Evolutionary conservation across 2,329 filamentous ascomycete genomes (phyloP).

Genomic region (Fusarium kyushuense): DNA sequence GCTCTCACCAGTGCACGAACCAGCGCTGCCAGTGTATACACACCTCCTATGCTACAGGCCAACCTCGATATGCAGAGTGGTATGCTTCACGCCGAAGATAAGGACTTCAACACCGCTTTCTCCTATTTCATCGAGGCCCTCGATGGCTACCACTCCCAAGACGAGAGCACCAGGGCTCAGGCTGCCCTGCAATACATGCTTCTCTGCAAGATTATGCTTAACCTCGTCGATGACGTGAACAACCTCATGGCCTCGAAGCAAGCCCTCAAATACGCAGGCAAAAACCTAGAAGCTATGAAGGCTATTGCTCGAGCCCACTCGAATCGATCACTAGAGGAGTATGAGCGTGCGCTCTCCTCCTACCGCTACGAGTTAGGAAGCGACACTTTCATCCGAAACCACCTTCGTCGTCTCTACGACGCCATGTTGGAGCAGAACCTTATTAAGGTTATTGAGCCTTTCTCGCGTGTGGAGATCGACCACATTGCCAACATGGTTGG

Average conservation of each 20-base stretch:
- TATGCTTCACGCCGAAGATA: constrained; percentile 98
- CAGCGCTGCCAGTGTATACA: constrained; percentile 96
- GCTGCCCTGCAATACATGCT: constrained; percentile 99
- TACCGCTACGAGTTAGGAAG: constrained; percentile 95
- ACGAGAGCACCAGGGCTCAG: constrained; percentile 90
- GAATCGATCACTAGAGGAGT: constrained; percentile 96
- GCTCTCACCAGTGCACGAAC: constrained; percentile 95
- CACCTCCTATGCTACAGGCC: constrained; percentile 92
- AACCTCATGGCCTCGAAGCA: constrained; percentile 95
- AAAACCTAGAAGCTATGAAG: constrained; percentile 99
- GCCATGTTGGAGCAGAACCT: constrained; percentile 99
- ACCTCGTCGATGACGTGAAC: constrained; percentile 95
- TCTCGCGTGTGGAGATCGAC: constrained; percentile 94
- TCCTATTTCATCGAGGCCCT: constrained; percentile 99
- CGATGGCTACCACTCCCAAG: constrained; percentile 94
- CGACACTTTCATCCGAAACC: constrained; percentile 96
- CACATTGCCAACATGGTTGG: constrained; percentile 99
- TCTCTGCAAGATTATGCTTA: constrained; percentile 99
- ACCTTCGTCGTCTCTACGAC: constrained; percentile 95
- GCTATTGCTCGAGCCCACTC: constrained; percentile 95
- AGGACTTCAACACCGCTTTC: constrained; percentile 98
- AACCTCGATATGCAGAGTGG: constrained; percentile 99
- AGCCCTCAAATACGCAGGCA: constrained; percentile 94
- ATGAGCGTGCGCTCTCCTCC: constrained; percentile 89
- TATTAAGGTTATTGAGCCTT: constrained; percentile 99